Percentiles rank a stretch among this genome's conserved stretches.
Evolutionary conservation across 768 basidiomycete genomes (phyloP).

Genomic region (Amanita muscaria): DNA sequence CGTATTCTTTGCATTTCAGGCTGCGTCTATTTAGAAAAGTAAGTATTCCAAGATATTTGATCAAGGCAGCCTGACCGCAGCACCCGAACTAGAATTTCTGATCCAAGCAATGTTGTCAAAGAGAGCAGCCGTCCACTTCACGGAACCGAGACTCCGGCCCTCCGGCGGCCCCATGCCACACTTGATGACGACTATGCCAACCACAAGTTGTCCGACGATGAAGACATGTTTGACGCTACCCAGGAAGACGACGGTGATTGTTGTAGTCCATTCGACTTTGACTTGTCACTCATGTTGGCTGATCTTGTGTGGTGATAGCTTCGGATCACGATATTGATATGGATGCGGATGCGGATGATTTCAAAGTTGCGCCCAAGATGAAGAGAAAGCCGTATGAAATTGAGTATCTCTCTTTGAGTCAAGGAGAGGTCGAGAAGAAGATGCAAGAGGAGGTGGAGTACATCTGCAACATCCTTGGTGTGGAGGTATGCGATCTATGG

Average conservation of each 20-base stretch:
- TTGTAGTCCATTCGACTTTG: slow-evolving; percentile 13
- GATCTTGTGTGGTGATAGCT: slow-evolving; percentile 13
- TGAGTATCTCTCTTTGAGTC: slow-evolving; percentile 69
- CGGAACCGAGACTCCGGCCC: too few species aligned
- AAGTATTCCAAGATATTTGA: too few species aligned
- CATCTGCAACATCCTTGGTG: slow-evolving; percentile 79
- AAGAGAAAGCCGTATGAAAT: slow-evolving; percentile 75
- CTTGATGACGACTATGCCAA: slow-evolving; percentile 70
- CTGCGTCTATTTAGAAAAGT: too few species aligned
- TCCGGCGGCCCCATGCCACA: too few species aligned
- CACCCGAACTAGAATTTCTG: too few species aligned
- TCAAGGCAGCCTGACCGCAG: too few species aligned
- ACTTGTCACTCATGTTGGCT: slow-evolving; percentile 4
- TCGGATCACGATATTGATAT: slow-evolving; percentile 62
- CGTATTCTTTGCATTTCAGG: too few species aligned
- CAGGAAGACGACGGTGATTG: slow-evolving; percentile 50
- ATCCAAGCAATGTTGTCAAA: too few species aligned
- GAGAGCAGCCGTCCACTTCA: too few species aligned
- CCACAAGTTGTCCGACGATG: slow-evolving; percentile 65
- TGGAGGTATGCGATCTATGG: slow-evolving; percentile 61
- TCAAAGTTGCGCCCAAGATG: slow-evolving; percentile 45
- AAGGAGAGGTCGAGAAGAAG: slow-evolving; percentile 64
- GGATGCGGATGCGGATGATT: slow-evolving; percentile 57
- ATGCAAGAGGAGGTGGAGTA: slow-evolving; percentile 79
- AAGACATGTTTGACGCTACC: slow-evolving; percentile 60